Base-by-base conservation (phyloP, 805 yeast species). In the Wickerhamiella sergipiensis region DNA sequence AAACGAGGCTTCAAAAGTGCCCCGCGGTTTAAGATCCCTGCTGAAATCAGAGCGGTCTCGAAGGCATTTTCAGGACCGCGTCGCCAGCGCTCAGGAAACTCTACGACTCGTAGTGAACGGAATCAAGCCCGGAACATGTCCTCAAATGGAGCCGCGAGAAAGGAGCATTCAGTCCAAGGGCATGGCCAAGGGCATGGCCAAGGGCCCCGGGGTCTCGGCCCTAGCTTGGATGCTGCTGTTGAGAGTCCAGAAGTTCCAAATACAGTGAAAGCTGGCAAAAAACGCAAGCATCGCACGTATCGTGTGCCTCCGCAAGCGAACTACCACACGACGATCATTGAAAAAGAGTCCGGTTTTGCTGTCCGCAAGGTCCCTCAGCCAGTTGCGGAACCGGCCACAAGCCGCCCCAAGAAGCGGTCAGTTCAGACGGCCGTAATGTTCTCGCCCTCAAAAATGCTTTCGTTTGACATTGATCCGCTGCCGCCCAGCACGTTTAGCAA, bases 311-410 rank as follows among this genome's bases (percentile, higher is more conserved):
- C 21, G 12, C 4, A 4, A 4, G 17, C 17, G 23, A 8, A 22
- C 22, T 50, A 31, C 43, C 52, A 50, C 21, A 50, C 52, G 4
- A 38, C 45, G 2, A 43, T 50, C 7, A 33, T 50, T 6, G 52
- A 50, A n/a, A 49, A 47, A 15, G 44, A 49, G 22, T 12, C 44
- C 8, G 22, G 40, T 2, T 36, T n/a, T 36, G 40, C 19, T 15
- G 19, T 36, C 19, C 40, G 40, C 7, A 36, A 17, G 31, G 31
- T 9, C 49, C 52, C 17, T 51, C 17, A 17, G 22, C 22, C 31
- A 31, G 47, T 24, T 31, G 47, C 42, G 3, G 43, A 40, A n/a
- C 29, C 24, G 5, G 39, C 6, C n/a, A 31, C 26, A 22, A 6
- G 2, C 6, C 24, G 43, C 6, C 29, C 2, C 9, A 9, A 15